These are phyloP conservation scores for Scenedesmus sp. DNA, from an alignment of 163 green algal genomes.

Conservation along the genomic window DNA sequence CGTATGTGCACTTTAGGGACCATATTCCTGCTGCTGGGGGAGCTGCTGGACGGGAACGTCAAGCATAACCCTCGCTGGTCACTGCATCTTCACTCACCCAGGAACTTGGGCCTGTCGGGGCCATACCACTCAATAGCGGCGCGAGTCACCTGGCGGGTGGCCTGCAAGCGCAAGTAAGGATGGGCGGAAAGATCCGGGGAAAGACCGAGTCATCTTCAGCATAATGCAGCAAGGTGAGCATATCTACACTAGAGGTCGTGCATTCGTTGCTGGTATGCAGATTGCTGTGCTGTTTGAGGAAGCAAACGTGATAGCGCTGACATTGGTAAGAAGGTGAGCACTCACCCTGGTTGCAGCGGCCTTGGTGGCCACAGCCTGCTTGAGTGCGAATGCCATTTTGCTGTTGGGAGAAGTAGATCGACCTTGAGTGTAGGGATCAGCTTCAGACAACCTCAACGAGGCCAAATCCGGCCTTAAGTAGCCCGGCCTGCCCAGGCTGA, in stretches of 20 bases:
- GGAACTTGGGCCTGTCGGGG: constrained; percentile 81
- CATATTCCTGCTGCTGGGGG: background rate
- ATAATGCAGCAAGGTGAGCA: background rate
- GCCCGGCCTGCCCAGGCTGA: background rate
- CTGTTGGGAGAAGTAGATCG: background rate
- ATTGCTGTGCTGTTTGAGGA: background rate
- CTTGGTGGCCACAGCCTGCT: constrained; percentile 14
- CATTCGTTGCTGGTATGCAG: background rate
- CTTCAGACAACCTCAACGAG: background rate
- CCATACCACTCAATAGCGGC: constrained; percentile 61
- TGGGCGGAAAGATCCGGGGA: background rate
- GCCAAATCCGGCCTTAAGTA: background rate
- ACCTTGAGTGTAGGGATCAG: background rate
- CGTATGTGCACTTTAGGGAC: background rate
- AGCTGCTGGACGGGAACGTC: background rate
- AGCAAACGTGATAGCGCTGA: too few relatives aligned
- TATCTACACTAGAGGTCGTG: background rate
- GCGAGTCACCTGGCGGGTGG: constrained; percentile 35
- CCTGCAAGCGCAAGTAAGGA: background rate
- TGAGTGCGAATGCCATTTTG: constrained; percentile 5
- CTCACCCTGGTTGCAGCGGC: background rate
- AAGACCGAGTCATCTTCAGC: background rate
- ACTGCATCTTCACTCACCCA: constrained; percentile 65
- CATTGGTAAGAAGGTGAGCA: background rate
- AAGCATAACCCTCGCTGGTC: background rate